Evolutionary conservation across 768 basidiomycete species (phyloP).

Genomic region (Boletus eberwhitei): DNA sequence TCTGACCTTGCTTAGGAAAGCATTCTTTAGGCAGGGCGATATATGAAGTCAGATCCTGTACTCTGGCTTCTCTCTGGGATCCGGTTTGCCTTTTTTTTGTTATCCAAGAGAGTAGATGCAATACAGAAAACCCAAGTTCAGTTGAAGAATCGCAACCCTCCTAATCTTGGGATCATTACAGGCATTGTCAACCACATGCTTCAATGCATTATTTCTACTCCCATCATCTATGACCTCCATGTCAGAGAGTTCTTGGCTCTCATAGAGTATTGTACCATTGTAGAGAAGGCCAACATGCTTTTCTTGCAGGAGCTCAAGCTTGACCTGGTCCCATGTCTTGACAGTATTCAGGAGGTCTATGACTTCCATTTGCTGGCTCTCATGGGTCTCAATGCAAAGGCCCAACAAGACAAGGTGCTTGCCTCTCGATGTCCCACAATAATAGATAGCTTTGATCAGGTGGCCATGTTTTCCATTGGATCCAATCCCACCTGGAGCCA

Average conservation of each 20-base stretch:
- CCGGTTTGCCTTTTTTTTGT: constrained; percentile 6
- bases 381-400: background rate
- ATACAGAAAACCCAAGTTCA: constrained; percentile 1
- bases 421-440: background rate
- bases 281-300: background rate
- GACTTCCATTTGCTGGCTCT: background rate
- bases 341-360: background rate
- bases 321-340: background rate
- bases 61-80: constrained; percentile 1
- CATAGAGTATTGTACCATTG: too few species aligned
- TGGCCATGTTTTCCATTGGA: too few species aligned
- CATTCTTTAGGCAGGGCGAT: background rate
- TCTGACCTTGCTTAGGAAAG: too few species aligned
- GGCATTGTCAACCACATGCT: constrained; percentile 10
- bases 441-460: too few species aligned
- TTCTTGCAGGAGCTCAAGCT: background rate
- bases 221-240: constrained; percentile 5
- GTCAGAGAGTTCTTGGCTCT: background rate
- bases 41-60: background rate
- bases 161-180: constrained; percentile 6
- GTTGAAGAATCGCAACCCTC: background rate
- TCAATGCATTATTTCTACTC: background rate
- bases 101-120: background rate
- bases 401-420: background rate
- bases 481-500: too few species aligned